Conservation (phyloP, 352 stramenopile genomes). For the Phytopythium litorale region DNA sequence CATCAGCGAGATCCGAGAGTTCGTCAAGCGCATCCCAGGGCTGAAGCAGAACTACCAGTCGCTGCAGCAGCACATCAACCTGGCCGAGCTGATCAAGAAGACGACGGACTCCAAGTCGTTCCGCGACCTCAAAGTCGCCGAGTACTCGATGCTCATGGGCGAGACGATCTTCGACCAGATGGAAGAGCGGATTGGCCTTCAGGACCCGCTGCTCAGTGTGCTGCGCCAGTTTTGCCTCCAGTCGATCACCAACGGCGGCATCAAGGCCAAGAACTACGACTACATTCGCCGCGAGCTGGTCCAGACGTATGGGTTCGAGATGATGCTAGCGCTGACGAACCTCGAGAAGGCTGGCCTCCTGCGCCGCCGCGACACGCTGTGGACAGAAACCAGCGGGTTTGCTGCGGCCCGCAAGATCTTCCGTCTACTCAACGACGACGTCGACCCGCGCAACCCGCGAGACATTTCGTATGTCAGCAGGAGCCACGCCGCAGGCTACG, state of each 20-base stretch:
- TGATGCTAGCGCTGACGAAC: conserved; percentile 90
- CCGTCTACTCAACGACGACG: conserved; percentile 94
- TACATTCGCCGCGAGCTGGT: conserved; percentile 92
- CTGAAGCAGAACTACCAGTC: conserved; percentile 93
- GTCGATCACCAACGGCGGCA: conserved; percentile 89
- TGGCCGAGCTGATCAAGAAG: conserved; percentile 95
- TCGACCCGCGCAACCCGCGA: conserved; percentile 91
- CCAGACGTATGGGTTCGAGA: conserved; percentile 97
- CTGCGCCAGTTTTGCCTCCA: conserved; percentile 94
- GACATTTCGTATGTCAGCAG: conserved; percentile 93
- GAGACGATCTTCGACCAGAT: conserved; percentile 94
- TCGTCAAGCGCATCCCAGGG: conserved; percentile 97
- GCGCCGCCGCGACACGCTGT: conserved; percentile 84
- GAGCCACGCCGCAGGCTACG: conserved; percentile 88
- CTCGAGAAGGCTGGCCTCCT: conserved; percentile 94
- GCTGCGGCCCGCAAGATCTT: conserved; percentile 85
- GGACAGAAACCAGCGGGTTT: conserved; percentile 85
- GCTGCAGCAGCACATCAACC: conserved; percentile 97
- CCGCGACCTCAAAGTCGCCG: conserved; percentile 92
- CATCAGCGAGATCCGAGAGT: conserved; percentile 97
- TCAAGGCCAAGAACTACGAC: conserved; percentile 95
- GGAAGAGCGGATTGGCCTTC: conserved; percentile 93
- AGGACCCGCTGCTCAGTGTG: conserved; percentile 89
- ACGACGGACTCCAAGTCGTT: conserved; percentile 93
- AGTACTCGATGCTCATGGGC: conserved; percentile 95